Evolutionary conservation across 345 rosid genomes (phyloP), one percentile per base, ranked within the genome.

Genomic region (Trapa bicornis): DNA sequence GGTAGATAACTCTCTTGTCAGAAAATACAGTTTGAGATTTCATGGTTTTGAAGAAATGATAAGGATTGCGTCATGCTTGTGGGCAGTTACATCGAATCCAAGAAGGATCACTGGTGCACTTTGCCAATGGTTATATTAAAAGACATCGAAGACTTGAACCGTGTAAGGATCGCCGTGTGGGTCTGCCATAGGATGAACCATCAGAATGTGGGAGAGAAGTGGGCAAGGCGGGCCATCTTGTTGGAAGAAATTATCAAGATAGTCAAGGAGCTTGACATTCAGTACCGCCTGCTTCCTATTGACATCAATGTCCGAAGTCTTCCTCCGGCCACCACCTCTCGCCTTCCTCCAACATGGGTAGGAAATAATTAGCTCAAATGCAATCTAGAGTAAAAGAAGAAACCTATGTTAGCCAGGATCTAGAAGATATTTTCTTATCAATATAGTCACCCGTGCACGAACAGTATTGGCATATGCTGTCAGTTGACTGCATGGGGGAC

Each of bases 101-200:
- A 83, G 77, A 84, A 85, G 68, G 97, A 90, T 81, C 84, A 87
- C 48, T 93, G 98, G 98, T 76, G 72, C 37, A 67, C 92, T 4
- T n/a, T 75, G 50, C 89, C 96, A 5, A 70, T 32, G 32, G 60
- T 93, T 29, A 38, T 93, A 17, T 0, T 82, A 15, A 87, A 83
- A 73, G 90, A 93, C 1, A 15, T 86, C 11, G 85, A 79, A 43
- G 85, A 74, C 9, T 69, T 88, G 67, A 80, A 79, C 58, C 73
- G 61, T 45, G 15, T 93, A 39, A 83, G 61, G 75, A 33, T 90
- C 32, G 92, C 89, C 0, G 74, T 93, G 7, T 90, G 98, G 98
- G 43, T 81, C 1, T 47, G 69, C 37, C 97, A 90, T 73, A 83
- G 73, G 70, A 81, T 88, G 41, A 90, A 93, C 76, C 78, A 69